Percentiles rank a stretch among this genome's conserved stretches.
phyloP scores from a whole-genome alignment of 257 asterid species.

The Solanum clarkiae region DNA sequence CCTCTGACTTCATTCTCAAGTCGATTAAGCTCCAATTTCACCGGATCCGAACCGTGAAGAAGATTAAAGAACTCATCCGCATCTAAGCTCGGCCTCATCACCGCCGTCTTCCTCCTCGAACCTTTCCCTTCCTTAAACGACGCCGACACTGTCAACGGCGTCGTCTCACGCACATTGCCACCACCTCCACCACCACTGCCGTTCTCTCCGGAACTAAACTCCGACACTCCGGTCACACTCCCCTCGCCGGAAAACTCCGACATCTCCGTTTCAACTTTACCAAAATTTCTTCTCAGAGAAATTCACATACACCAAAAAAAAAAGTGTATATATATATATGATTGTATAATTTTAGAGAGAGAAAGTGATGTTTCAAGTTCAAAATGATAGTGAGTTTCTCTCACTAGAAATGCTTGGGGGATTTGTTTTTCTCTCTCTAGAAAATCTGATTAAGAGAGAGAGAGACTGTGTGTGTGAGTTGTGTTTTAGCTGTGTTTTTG shows the following conservation, averaged over 20 bases:
- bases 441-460: not conserved
- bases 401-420: not conserved
- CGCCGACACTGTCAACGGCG: constrained; percentile 61
- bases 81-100: constrained; percentile 78
- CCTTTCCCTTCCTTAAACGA: constrained; percentile 62
- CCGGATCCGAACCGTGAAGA: constrained; percentile 99
- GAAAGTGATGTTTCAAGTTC: not conserved
- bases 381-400: not conserved
- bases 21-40: constrained; percentile 95
- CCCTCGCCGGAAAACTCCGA: constrained; percentile 79
- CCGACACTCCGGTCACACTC: constrained; percentile 13
- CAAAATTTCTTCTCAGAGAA: not conserved
- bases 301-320: not conserved
- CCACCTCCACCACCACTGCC: constrained; percentile 24
- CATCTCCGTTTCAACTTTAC: constrained; percentile 57
- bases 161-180: constrained; percentile 37
- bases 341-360: not conserved
- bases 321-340: not conserved
- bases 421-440: not conserved
- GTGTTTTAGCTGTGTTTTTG: not conserved
- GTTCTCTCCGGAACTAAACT: constrained; percentile 34
- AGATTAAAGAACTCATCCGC: constrained; percentile 90
- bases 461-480: not conserved
- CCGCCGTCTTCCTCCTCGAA: constrained; percentile 64
- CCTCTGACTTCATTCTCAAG: constrained; percentile 99